A percentile compares a stretch with the other conserved stretches of the same genome.
phyloP scores from a whole-genome alignment of 192 early-diverging fungal genomes.

The Podila horticola region DNA sequence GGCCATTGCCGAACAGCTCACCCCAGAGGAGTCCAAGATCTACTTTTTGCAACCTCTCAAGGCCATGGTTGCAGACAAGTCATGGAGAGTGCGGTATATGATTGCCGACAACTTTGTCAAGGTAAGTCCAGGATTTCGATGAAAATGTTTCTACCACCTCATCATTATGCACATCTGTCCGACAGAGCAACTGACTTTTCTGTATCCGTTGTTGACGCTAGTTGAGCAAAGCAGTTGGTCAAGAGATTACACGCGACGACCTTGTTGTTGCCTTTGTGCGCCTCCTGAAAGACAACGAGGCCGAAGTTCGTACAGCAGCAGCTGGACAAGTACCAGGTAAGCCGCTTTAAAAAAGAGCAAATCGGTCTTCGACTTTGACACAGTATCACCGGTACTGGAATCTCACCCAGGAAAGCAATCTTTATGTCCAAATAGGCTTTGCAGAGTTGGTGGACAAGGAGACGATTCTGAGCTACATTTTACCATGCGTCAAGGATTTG shows the following conservation, averaged over 20 bases:
- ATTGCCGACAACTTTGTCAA: slow-evolving; percentile 98
- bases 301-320: slow-evolving; percentile 96
- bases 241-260: slow-evolving; percentile 84
- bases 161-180: background rate
- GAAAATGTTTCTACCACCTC: background rate
- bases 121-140: slow-evolving; percentile 54
- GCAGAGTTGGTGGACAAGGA: slow-evolving; percentile 81
- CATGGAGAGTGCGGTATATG: slow-evolving; percentile 99
- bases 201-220: slow-evolving; percentile 23
- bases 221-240: slow-evolving; percentile 84
- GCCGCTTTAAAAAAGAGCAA: background rate
- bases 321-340: slow-evolving; percentile 90
- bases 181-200: background rate
- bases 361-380: background rate
- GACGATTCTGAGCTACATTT: slow-evolving; percentile 79
- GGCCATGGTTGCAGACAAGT: slow-evolving; percentile 88
- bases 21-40: slow-evolving; percentile 79
- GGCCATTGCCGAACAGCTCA: slow-evolving; percentile 85
- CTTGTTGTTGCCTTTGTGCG: slow-evolving; percentile 87
- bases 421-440: slow-evolving; percentile 50
- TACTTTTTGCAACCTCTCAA: slow-evolving; percentile 81
- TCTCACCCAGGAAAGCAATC: background rate
- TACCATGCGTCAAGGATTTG: slow-evolving; percentile 93
- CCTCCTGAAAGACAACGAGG: slow-evolving; percentile 95
- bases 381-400: background rate